Evolutionary conservation across 2,329 filamentous ascomycete genomes (phyloP).

Genomic region (Thermothelomyces thermophilus): DNA sequence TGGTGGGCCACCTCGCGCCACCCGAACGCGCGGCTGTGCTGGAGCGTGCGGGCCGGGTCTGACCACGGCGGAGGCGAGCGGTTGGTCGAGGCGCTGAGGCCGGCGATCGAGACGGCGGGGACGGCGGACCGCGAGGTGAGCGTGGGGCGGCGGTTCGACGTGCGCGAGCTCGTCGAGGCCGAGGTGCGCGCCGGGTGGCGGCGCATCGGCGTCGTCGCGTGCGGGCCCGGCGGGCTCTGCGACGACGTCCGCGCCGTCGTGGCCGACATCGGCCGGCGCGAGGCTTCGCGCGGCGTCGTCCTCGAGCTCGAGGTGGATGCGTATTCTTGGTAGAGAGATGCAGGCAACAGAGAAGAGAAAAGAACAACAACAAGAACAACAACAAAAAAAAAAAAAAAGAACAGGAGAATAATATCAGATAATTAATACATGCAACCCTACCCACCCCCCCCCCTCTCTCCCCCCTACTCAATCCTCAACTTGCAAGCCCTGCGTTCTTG

Average conservation of each 20-base stretch:
- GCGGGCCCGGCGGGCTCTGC: slow-evolving; percentile 35
- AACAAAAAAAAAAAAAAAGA: too few relatives aligned
- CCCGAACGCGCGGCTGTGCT: slow-evolving; percentile 33
- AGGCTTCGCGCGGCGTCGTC: neutral
- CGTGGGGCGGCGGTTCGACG: slow-evolving; percentile 31
- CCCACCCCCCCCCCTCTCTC: too few relatives aligned
- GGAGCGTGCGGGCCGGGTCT: slow-evolving; percentile 33
- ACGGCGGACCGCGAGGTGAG: slow-evolving; percentile 30
- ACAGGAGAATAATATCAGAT: too few relatives aligned
- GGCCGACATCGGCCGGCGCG: slow-evolving; percentile 6
- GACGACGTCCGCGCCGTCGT: slow-evolving; percentile 35
- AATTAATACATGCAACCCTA: too few relatives aligned
- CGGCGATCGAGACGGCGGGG: neutral
- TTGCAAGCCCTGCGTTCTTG: too few relatives aligned
- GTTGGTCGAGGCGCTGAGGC: slow-evolving; percentile 25
- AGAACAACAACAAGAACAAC: too few relatives aligned
- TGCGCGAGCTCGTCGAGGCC: slow-evolving; percentile 27
- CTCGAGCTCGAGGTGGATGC: slow-evolving; percentile 22
- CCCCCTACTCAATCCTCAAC: too few relatives aligned
- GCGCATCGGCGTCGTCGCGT: slow-evolving; percentile 35
- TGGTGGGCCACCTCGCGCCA: slow-evolving; percentile 26
- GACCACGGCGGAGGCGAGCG: slow-evolving; percentile 18
- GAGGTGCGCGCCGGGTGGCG: slow-evolving; percentile 28
- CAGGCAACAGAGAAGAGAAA: too few relatives aligned
- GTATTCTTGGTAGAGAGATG: slow-evolving; percentile 15